These are phyloP conservation scores for Cyberlindnera maclurae DNA, from an alignment of 805 yeast species.

Conservation along the genomic window DNA sequence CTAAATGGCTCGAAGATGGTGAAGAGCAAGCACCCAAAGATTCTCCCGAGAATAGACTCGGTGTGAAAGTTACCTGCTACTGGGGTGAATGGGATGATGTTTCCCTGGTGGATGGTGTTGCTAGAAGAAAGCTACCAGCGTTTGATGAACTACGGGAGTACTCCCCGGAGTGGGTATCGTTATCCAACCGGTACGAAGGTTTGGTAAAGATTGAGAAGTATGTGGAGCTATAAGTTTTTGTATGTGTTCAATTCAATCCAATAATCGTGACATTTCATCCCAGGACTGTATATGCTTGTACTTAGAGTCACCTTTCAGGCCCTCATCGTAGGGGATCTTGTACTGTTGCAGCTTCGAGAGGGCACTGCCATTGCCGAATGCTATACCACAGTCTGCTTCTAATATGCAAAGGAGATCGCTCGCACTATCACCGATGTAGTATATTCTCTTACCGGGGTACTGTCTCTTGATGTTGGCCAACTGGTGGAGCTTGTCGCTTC, in stretches of 20 bases:
- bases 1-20: conserved; percentile 39
- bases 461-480: conserved; percentile 18
- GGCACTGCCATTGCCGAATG: conserved; percentile 34
- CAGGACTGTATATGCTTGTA: conserved; percentile 18
- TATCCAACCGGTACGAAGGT: conserved; percentile 63
- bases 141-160: conserved; percentile 62
- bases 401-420: conserved; percentile 50
- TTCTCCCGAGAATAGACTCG: conserved; percentile 33
- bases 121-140: conserved; percentile 52
- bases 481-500: conserved; percentile 36
- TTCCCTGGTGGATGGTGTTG: conserved; percentile 30
- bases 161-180: conserved; percentile 56
- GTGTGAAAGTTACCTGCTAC: conserved; percentile 56
- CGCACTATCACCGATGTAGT: conserved; percentile 57
- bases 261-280: conserved; percentile 13
- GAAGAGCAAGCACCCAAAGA: conserved; percentile 26
- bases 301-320: conserved; percentile 10
- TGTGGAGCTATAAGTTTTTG: conserved; percentile 30
- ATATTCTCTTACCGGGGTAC: conserved; percentile 16
- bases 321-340: conserved; percentile 16
- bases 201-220: conserved; percentile 51
- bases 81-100: conserved; percentile 69
- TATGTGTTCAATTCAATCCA: conserved; percentile 4
- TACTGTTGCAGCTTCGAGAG: conserved; percentile 19
- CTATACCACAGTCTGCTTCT: conserved; percentile 39